A percentile compares a stretch with the other conserved stretches of the same genome.
These are phyloP conservation scores for Adansonia grandidieri DNA, from an alignment of 441 rosid species.

Conservation along the genomic window DNA sequence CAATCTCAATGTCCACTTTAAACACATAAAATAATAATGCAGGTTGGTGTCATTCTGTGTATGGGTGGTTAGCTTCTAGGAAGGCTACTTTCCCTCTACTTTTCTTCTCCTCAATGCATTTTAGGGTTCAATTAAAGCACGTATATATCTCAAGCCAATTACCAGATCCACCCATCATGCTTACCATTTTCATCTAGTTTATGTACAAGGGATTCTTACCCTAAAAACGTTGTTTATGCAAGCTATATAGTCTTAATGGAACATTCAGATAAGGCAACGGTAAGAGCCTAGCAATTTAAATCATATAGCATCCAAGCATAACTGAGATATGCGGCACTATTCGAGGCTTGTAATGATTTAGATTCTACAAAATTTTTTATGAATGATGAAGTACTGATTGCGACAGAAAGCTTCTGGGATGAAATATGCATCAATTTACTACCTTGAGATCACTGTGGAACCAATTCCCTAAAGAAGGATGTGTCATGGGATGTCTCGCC, in stretches of 20 bases:
- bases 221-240: neutral
- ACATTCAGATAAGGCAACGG: conserved; percentile 13
- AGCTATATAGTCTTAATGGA: neutral
- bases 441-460: conserved; percentile 37
- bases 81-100: conserved; percentile 1
- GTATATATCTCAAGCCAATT: neutral
- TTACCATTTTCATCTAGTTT: conserved; percentile 1
- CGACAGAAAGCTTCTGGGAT: conserved; percentile 50
- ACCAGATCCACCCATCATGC: neutral
- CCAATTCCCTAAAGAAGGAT: conserved; percentile 36
- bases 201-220: neutral
- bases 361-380: conserved; percentile 41
- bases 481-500: conserved; percentile 34
- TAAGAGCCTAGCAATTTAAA: conserved; percentile 15
- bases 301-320: conserved; percentile 18
- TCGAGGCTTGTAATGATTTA: conserved; percentile 46
- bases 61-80: neutral
- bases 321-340: conserved; percentile 36
- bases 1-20: neutral
- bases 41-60: neutral
- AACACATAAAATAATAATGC: conserved; percentile 3
- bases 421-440: conserved; percentile 36
- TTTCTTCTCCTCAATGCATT: conserved; percentile 3
- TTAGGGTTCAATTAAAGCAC: conserved; percentile 3
- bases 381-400: conserved; percentile 43